Conservation (phyloP, 164 flowering plant species). For the Magnolia officinalis region DNA sequence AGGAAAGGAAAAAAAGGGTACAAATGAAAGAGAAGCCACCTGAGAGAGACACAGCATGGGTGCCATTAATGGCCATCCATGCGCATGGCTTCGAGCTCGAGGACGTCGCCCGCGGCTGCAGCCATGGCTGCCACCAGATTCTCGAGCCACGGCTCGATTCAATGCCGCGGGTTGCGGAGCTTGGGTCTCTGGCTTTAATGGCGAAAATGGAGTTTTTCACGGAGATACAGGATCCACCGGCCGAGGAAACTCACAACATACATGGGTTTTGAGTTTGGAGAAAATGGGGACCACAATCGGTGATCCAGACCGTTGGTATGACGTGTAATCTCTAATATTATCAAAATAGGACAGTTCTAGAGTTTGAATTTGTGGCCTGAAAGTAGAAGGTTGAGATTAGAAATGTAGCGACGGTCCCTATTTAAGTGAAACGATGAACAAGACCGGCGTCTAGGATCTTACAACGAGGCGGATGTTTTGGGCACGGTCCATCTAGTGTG, state of each 20-base stretch:
- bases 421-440: too few species aligned
- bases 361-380: too few species aligned
- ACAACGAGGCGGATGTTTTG: too few species aligned
- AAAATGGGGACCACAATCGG: neutral
- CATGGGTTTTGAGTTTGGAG: neutral
- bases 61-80: conserved; percentile 39
- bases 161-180: too few species aligned
- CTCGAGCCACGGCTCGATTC: too few species aligned
- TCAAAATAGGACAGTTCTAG: too few species aligned
- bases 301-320: too few species aligned
- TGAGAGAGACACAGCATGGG: conserved; percentile 35
- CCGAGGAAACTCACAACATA: neutral
- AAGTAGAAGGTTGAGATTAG: too few species aligned
- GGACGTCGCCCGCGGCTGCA: neutral
- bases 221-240: neutral
- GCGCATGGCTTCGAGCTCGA: conserved; percentile 32
- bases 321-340: too few species aligned
- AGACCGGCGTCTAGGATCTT: too few species aligned
- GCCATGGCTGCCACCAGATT: neutral
- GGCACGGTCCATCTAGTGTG: too few species aligned
- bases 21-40: conserved; percentile 14
- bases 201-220: neutral
- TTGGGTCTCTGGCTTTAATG: neutral
- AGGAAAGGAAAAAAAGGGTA: neutral
- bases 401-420: too few species aligned